Base-by-base conservation (phyloP, 2,329 filamentous ascomycete genomes). In the Colletotrichum horii region DNA sequence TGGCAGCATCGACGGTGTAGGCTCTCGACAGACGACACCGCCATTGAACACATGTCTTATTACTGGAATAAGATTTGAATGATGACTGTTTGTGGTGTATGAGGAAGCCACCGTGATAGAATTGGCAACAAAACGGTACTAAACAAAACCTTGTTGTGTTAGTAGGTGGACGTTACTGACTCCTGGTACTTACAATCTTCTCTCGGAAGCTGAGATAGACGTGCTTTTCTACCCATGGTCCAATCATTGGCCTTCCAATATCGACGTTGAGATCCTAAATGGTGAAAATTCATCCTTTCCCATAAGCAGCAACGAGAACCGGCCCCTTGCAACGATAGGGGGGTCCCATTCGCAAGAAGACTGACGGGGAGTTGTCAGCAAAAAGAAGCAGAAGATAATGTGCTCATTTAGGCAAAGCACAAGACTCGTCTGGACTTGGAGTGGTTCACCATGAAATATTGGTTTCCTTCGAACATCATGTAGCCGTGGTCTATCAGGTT, bases 1-100 rank as follows among this genome's bases (percentile, higher is more conserved):
- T n/a, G n/a, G n/a, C n/a, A n/a, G n/a, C n/a, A n/a, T n/a, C n/a
- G n/a, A n/a, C n/a, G n/a, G n/a, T n/a, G n/a, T n/a, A n/a, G n/a
- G n/a, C n/a, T n/a, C n/a, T n/a, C n/a, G n/a, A n/a, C n/a, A n/a
- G n/a, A n/a, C n/a, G n/a, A n/a, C n/a, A n/a, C n/a, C n/a, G n/a
- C n/a, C n/a, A n/a, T n/a, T n/a, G n/a, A n/a, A n/a, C n/a, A n/a
- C n/a, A n/a, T n/a, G n/a, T n/a, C n/a, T n/a, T 16, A 58, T 16
- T 11, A 3, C 4, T 0, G 14, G 26, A 15, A 19, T 14, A 26
- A 2, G 14, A 2, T 24, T 8, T 11, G 48, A n/a, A 5, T 9
- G 0, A 6, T n/a, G 14, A 5, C n/a, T 9, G 9, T 3, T 24
- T 3, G n/a, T 6, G 48, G 4, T 24, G 2, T 12, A 8, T 1